Base-by-base conservation (phyloP, 2,329 filamentous ascomycete genomes). In the Apiospora kogelbergensis region DNA sequence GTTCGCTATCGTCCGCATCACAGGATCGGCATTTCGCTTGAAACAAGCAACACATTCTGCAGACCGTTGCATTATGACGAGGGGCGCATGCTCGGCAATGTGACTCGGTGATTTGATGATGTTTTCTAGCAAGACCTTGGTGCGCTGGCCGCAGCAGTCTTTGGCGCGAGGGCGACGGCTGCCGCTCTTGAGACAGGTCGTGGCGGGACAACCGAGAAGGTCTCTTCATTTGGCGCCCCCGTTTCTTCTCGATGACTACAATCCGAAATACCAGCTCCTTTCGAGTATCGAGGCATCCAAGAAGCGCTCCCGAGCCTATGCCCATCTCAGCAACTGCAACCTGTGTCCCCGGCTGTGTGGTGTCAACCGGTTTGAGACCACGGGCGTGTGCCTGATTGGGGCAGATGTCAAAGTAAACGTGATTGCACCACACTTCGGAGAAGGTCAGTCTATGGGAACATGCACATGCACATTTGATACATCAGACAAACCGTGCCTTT, bases 351-450 rank as follows among this genome's bases (percentile, higher is more conserved):
- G 92, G 15, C 82, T 89, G 63, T 96, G 93, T 78, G 89, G 90
- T 67, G 91, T 95, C 42, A 94, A 97, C 78, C 89, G 93, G n/a
- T 94, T 90, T 75, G 89, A 95, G 79, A 91, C 86, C 73, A 93
- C 91, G 0, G 93, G 93, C 17, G 86, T 92, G 76, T 97, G 93
- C 77, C 83, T 96, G 70, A 91, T 96, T 73, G 93, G 93, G 17
- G 86, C 91, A 70, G 90, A 86, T 63, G 92, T 89, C 68, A 94
- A 93, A 75, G 92, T 96, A 73, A 94, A 93, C 77, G 92, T 93
- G 9, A 93, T 97, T 72, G 93, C 93, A 69, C 93, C 93, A 66
- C 93, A 96, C 80, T 95, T 95, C 78, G 93, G 93, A 57, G 93
- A 95, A 84, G 89, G 85, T 86, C 71, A 73, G 83, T 79, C 30